phyloP scores from a whole-genome alignment of 2,329 filamentous ascomycete species.

The Alternaria brassicae region DNA sequence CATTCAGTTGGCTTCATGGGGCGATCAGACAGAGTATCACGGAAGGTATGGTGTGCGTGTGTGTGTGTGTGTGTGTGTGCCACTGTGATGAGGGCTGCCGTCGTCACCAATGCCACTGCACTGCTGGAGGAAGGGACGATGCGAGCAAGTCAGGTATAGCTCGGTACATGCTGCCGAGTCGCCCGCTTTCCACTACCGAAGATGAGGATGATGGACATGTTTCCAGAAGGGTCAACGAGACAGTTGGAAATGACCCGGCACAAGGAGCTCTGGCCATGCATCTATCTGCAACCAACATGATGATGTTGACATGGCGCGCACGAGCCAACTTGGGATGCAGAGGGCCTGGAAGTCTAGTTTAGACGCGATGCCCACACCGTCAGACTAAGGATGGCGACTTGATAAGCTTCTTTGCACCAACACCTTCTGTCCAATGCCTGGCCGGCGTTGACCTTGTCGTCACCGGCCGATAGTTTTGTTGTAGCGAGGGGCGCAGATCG shows the following conservation, averaged over 20 bases:
- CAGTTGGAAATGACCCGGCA: not conserved
- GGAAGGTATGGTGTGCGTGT: too few relatives aligned
- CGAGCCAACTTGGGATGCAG: constrained; percentile 15
- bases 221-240: not conserved
- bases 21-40: not conserved
- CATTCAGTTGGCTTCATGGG: not conserved
- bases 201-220: not conserved
- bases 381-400: constrained; percentile 29
- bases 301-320: constrained; percentile 10
- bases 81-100: not conserved
- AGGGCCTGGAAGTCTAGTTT: constrained; percentile 12
- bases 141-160: too few relatives aligned
- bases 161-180: not conserved
- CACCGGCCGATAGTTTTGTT: constrained; percentile 10
- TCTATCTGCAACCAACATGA: not conserved
- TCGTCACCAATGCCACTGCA: not conserved
- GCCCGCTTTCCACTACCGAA: not conserved
- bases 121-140: constrained; percentile 15
- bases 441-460: constrained; percentile 10
- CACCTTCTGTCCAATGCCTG: constrained; percentile 25
- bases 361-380: constrained; percentile 28
- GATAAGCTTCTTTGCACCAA: constrained; percentile 43
- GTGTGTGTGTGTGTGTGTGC: too few relatives aligned
- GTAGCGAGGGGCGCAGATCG: constrained; percentile 17
- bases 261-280: not conserved